Base-by-base conservation (phyloP, 164 flowering plant species). In the Tetrastigma voinierianum region DNA sequence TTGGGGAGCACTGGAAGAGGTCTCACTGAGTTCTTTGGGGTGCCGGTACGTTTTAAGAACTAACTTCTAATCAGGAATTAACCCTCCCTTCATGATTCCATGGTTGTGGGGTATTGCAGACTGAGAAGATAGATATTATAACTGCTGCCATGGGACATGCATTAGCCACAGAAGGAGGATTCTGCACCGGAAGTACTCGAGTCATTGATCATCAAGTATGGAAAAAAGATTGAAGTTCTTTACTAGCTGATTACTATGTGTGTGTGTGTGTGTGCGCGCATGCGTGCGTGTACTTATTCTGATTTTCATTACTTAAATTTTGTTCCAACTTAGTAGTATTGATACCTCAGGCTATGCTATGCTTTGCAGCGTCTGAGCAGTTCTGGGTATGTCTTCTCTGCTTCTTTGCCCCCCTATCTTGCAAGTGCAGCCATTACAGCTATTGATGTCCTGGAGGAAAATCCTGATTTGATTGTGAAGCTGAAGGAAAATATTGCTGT, bases 81-180 rank as follows among this genome's bases (percentile, higher is more conserved):
- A 24, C 13, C 44, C 9, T 47, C n/a, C 23, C 1, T 70, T 7
- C 59, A 4, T 66, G 25, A 68, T 52, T 24, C 54, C 25, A 72
- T 76, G 44, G 19, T 72, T 49, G 49, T 73, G 1, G 62, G 17
- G 57, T 20, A 18, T 51, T 79, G 71, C 80, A 96, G 99, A 65
- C 88, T 79, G 98, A 87, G 56, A 92, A 95, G 82, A 82, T 95
- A 52, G 99, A 95, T 78, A 88, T 96, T 68, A 71, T 96, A 57
- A 93, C 97, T 58, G 93, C 99, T 77, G 91, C 95, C 15, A 96
- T 96, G 98, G 97, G 99, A 56, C 89, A 88, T 80, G 87, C 98
- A 57, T 81, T 96, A 65, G 96, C 96, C 64, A 85, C 96, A 18
- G 90, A 85, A 76, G 98, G 99, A 60, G 99, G 98, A 73, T 96